These are phyloP conservation scores for Hericium alpestre DNA, from an alignment of 768 basidiomycete species.

Conservation along the genomic window DNA sequence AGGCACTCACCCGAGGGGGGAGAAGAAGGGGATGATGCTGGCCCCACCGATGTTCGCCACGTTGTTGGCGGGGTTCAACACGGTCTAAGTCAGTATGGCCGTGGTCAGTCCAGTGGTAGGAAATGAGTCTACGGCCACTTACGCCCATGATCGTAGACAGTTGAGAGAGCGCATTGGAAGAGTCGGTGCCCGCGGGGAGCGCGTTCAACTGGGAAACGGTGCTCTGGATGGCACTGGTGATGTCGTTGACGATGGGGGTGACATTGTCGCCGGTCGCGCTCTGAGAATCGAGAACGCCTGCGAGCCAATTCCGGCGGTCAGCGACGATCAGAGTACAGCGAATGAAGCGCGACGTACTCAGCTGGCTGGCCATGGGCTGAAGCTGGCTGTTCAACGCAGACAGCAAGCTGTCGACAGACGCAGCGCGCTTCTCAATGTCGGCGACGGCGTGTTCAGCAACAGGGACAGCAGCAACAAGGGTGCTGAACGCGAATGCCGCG, in stretches of 20 bases:
- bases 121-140: background rate
- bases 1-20: background rate
- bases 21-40: background rate
- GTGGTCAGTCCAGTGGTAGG: background rate
- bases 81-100: background rate
- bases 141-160: background rate
- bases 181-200: background rate
- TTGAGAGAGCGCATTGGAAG: background rate
- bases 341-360: background rate
- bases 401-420: background rate
- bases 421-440: background rate
- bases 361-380: background rate
- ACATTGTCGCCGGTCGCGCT: background rate
- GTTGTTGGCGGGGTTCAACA: background rate
- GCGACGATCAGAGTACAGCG: background rate
- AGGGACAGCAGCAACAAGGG: conserved; percentile 1
- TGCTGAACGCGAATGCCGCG: conserved; percentile 3
- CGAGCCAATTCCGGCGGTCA: background rate
- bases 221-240: background rate
- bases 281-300: background rate
- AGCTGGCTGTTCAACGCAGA: background rate
- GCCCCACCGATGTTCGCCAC: background rate
- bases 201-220: background rate
- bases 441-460: background rate
- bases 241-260: background rate